These are phyloP conservation scores for Epichloe aotearoae DNA, from an alignment of 2,329 filamentous ascomycete species.

Conservation along the genomic window DNA sequence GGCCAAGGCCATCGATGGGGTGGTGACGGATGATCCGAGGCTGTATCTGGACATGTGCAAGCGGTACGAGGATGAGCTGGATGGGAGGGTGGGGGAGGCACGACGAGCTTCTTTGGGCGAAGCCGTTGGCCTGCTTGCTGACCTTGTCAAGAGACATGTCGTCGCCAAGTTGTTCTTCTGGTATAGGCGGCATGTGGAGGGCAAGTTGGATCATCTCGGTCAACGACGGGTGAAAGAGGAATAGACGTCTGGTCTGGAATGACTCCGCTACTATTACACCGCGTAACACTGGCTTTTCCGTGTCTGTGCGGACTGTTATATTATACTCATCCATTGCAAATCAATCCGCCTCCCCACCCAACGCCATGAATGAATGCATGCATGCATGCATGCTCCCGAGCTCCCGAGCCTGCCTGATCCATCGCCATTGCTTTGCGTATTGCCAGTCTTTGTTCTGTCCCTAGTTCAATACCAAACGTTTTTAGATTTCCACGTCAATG, in stretches of 20 bases:
- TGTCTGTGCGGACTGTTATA: too few species aligned
- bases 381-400: too few species aligned
- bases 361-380: too few species aligned
- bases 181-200: slow-evolving; percentile 12
- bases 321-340: too few species aligned
- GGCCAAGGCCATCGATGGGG: slow-evolving; percentile 48
- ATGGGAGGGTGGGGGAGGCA: neutral
- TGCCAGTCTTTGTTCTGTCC: too few species aligned
- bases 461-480: too few species aligned
- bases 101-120: slow-evolving; percentile 6
- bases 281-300: too few species aligned
- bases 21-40: slow-evolving; percentile 74
- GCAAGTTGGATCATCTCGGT: slow-evolving; percentile 16
- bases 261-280: too few species aligned
- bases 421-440: neutral
- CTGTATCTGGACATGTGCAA: slow-evolving; percentile 49
- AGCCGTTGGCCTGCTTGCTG: slow-evolving; percentile 8
- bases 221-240: slow-evolving; percentile 8
- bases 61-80: slow-evolving; percentile 18
- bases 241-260: neutral
- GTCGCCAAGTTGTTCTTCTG: slow-evolving; percentile 13
- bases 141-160: slow-evolving; percentile 10
- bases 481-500: slow-evolving; percentile 78
- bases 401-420: too few species aligned
- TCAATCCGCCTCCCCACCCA: too few species aligned